Evolutionary conservation across 2,329 filamentous ascomycete genomes (phyloP), one percentile per base, ranked within the genome.

Genomic region (Fusarium lyarnte): DNA sequence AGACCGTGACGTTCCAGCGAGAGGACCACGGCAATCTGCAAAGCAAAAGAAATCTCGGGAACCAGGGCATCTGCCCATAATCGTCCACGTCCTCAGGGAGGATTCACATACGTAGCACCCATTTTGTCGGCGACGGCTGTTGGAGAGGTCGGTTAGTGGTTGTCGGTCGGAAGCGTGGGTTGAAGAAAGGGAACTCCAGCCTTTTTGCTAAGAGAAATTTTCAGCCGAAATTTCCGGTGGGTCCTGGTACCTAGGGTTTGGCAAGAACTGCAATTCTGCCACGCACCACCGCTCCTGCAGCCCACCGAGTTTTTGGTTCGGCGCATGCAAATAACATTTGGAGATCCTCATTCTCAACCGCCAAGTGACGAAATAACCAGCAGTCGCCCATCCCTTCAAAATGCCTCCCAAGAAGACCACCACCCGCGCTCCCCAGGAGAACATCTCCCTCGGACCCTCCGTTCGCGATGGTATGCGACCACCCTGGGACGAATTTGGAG

Each of bases 391-490:
- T 67, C 81, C 85, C 42, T 58, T 36, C 89, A 93, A 86, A 84
- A 98, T 98, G 95, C 88, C 95, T 87, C 95, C 95, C 85, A 97
- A 97, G 91, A 95, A 95, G 90, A 91, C 92, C 85, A 87, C 90
- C 66, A 60, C 66, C 82, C 90, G 92, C 84, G 91, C 93, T 82
- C 89, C 90, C 81, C 91, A 95, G 89, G 96, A 98, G 92, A 99
- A 99, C 89, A 96, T 99, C 90, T 95, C 93, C 87, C 91, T 98
- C 82, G 96, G 96, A 82, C 96, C 96, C 84, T 94, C 97, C 86
- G 93, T 95, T 88, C 93, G 95, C 84, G 95, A 98, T 90, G 95
- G 94, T 95, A 85, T 83, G 90, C 65, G 65, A 53, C 36, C 54
- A 49, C 47, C 57, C 36, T 33, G 43, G 52, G 51, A 64, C 53